Base-by-base conservation (phyloP, 2,329 filamentous ascomycete genomes). In the Cryphonectria japonica region DNA sequence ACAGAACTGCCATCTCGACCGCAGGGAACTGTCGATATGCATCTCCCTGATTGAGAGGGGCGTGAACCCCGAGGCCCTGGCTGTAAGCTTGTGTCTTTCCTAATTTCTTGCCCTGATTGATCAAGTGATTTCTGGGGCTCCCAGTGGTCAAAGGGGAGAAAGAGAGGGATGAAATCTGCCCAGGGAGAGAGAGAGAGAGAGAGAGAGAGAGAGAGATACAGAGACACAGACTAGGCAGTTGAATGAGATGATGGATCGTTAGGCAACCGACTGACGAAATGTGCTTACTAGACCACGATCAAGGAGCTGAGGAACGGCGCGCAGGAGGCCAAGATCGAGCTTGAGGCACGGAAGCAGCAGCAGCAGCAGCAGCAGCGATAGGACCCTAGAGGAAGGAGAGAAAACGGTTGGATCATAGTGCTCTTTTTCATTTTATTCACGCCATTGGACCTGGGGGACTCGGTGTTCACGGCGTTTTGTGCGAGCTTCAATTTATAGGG, bases 1-100 rank as follows among this genome's bases (percentile, higher is more conserved):
- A 64, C 73, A 98, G 95, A 98, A 98, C 83, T 97, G 95, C 73
- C 89, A 97, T 74, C 90, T 99, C 62, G 95, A 98, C 81, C 91
- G 95, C 43, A 92, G 94, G 68, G 94, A 95, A 29, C 86, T 99
- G 26, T 97, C 95, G 3, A 93, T 98, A 74, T 99, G 96, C 82
- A 95, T 98, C 72, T 97, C 94, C 68, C 88, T 99, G 81, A 97
- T 99, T 76, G 96, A 99, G 82, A 97, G 97, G 78, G 96, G 96
- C 19, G 94, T 98, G 41, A 97, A 97, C 78, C 96, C 96, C 0
- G 95, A 98, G 80, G 96, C 95, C 0, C 85, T 99, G 43, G 95
- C 95, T 34, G 96, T 98, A 87, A 78, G 93, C 78, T 32, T 26
- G 41, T n/a, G 32, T 29, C 11, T 19, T 52, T 46, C 6, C 41